A percentile compares a stretch with the other conserved stretches of the same genome.
These are phyloP conservation scores for Lactarius hengduanensis DNA, from an alignment of 768 basidiomycete genomes.

Conservation along the genomic window DNA sequence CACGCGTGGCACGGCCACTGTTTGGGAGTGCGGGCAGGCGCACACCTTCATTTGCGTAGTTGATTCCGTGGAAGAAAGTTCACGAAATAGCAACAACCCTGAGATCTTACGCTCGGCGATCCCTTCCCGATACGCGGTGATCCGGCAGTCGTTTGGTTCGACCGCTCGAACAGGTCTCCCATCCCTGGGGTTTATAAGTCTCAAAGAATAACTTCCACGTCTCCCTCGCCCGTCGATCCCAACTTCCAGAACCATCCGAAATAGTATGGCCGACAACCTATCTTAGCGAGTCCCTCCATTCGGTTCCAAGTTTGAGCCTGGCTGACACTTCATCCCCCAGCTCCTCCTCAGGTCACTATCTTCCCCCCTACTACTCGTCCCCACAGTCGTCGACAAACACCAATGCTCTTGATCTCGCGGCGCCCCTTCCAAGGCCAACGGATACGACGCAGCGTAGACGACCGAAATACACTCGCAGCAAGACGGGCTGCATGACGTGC, in stretches of 20 bases:
- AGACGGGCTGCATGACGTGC: constrained; percentile 93
- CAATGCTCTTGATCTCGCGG: constrained; percentile 42
- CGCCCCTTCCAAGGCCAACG: constrained; percentile 43
- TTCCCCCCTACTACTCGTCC: constrained; percentile 35
- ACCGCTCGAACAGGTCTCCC: constrained; percentile 30
- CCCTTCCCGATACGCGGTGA: constrained; percentile 38
- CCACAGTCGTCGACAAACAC: constrained; percentile 38
- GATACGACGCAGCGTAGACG: constrained; percentile 69
- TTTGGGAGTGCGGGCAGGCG: constrained; percentile 18
- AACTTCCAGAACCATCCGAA: constrained; percentile 31
- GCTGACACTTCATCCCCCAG: constrained; percentile 27
- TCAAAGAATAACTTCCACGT: constrained; percentile 34
- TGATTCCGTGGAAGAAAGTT: constrained; percentile 27
- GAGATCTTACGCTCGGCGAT: constrained; percentile 34
- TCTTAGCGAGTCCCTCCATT: constrained; percentile 35
- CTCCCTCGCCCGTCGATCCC: constrained; percentile 33
- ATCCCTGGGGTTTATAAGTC: constrained; percentile 30
- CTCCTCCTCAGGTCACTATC: constrained; percentile 33
- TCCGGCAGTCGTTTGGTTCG: constrained; percentile 37
- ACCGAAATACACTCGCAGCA: constrained; percentile 91
- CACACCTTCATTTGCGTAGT: constrained; percentile 24
- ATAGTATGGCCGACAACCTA: constrained; percentile 37
- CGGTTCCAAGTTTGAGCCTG: not conserved
- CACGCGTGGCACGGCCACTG: constrained; percentile 25
- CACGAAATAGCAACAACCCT: constrained; percentile 27